These are phyloP conservation scores for Fusarium austroafricanum DNA, from an alignment of 2,329 filamentous ascomycete genomes.

Conservation along the genomic window DNA sequence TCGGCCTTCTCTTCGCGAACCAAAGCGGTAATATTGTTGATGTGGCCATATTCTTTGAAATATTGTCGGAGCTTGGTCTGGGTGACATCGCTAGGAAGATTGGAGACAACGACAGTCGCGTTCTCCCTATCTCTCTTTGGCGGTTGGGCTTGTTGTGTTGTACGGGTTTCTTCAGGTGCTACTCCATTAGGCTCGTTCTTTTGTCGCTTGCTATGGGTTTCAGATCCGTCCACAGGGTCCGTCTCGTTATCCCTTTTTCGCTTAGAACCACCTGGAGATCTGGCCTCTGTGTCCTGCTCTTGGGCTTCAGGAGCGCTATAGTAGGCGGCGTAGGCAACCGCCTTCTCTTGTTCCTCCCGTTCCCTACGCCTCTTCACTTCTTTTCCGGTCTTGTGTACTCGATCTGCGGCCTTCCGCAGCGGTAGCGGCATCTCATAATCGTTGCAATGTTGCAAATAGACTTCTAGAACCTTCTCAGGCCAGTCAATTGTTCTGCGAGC, in stretches of 20 bases:
- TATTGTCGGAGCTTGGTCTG: constrained; percentile 85
- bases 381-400: constrained; percentile 76
- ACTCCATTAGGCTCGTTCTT: constrained; percentile 58
- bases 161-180: constrained; percentile 33
- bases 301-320: constrained; percentile 48
- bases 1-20: constrained; percentile 70
- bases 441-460: constrained; percentile 84
- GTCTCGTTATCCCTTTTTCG: constrained; percentile 76
- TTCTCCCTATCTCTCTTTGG: constrained; percentile 90
- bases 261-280: constrained; percentile 66
- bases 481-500: constrained; percentile 73
- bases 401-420: constrained; percentile 78
- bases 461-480: constrained; percentile 79
- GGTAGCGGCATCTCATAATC: constrained; percentile 86
- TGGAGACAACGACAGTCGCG: constrained; percentile 83
- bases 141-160: constrained; percentile 43
- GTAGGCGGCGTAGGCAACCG: constrained; percentile 61
- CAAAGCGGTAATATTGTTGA: constrained; percentile 78
- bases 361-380: constrained; percentile 72
- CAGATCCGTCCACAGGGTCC: constrained; percentile 55
- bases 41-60: constrained; percentile 88
- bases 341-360: constrained; percentile 71
- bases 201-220: constrained; percentile 74
- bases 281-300: constrained; percentile 32
- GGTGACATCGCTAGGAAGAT: constrained; percentile 76